Evolutionary conservation across 1,284 basidiomycete genomes (phyloP).

Genomic region (Pseudozyma pruni): DNA sequence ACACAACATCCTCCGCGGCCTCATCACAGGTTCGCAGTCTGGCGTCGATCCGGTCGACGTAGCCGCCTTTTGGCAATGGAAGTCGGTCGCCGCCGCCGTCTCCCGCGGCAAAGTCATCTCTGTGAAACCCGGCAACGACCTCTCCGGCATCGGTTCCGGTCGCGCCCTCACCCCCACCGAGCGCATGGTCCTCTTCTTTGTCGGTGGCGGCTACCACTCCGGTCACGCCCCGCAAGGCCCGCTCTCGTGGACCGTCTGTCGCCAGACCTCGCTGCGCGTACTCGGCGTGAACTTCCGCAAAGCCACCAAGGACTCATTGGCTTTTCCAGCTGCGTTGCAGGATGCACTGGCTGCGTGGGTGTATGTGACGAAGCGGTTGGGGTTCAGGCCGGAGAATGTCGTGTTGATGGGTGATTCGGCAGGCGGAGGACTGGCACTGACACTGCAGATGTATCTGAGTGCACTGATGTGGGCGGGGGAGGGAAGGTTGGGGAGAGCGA

Average conservation of each 20-base stretch:
- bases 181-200: slow-evolving; percentile 36
- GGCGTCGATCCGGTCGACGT: slow-evolving; percentile 5
- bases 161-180: slow-evolving; percentile 12
- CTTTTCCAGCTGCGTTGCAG: slow-evolving; percentile 30
- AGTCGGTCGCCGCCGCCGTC: slow-evolving; percentile 19
- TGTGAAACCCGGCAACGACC: slow-evolving; percentile 31
- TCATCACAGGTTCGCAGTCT: slow-evolving; percentile 6
- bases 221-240: slow-evolving; percentile 25
- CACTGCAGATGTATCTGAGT: slow-evolving; percentile 27
- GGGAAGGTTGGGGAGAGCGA: slow-evolving; percentile 10
- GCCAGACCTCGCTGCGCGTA: slow-evolving; percentile 32
- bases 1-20: slow-evolving; percentile 14
- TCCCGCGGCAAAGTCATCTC: slow-evolving; percentile 15
- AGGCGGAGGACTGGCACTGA: slow-evolving; percentile 18
- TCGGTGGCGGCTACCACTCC: slow-evolving; percentile 38
- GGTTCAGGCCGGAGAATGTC: slow-evolving; percentile 27
- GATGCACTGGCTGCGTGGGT: slow-evolving; percentile 38
- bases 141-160: slow-evolving; percentile 22
- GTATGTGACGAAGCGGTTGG: slow-evolving; percentile 30
- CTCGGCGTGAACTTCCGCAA: slow-evolving; percentile 38
- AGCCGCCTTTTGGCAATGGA: slow-evolving; percentile 38
- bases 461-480: slow-evolving; percentile 10
- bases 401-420: slow-evolving; percentile 37
- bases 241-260: slow-evolving; percentile 26
- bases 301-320: slow-evolving; percentile 10